phyloP scores from a whole-genome alignment of 108 stramenopile species.

The Fistulifera solaris region DNA sequence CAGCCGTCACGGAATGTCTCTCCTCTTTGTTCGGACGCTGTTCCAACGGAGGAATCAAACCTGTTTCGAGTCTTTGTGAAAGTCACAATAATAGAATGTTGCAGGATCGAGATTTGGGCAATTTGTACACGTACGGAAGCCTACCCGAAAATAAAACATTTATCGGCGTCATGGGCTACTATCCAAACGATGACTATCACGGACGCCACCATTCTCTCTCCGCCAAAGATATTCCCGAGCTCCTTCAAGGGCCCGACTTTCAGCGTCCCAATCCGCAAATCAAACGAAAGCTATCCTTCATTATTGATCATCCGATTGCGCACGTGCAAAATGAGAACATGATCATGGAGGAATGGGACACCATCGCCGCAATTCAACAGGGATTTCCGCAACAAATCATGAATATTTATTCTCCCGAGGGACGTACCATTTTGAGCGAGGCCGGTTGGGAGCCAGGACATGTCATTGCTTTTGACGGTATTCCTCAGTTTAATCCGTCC shows the following conservation, averaged over 20 bases:
- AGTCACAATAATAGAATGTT: no score
- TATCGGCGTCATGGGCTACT: no score
- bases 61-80: neutral
- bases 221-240: no score
- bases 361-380: neutral
- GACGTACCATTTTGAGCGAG: neutral
- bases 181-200: no score
- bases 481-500: conserved; percentile 4
- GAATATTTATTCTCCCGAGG: neutral
- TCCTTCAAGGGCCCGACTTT: no score
- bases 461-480: conserved; percentile 10
- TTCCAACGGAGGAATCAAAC: neutral
- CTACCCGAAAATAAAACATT: no score
- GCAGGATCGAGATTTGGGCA: no score
- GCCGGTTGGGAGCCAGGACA: neutral
- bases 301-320: conserved; percentile 4
- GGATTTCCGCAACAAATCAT: conserved; percentile 1
- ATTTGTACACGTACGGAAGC: no score
- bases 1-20: neutral
- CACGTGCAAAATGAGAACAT: conserved; percentile 4
- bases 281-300: neutral
- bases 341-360: conserved; percentile 1
- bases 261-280: no score
- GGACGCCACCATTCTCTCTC: no score
- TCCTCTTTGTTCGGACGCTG: neutral